Conservation (phyloP, 2,329 filamentous ascomycete genomes). For the Juglanconis oblonga region DNA sequence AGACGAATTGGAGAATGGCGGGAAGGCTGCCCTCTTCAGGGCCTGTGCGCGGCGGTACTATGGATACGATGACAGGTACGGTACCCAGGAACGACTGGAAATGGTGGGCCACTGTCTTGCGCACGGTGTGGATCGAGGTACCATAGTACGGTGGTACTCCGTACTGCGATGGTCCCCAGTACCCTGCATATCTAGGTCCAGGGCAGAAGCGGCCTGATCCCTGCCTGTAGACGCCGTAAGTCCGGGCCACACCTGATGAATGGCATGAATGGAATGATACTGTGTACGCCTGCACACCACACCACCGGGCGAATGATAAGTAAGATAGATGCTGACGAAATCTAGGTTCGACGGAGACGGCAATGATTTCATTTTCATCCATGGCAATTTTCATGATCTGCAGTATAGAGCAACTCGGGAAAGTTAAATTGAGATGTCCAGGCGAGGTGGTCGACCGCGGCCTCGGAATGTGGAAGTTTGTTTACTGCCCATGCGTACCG, state of each 20-base stretch:
- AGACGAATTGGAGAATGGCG: conserved; percentile 8
- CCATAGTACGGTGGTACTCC: background rate
- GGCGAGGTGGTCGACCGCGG: too few species aligned
- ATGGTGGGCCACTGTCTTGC: too few species aligned
- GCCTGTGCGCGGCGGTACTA: background rate
- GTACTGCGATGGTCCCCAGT: background rate
- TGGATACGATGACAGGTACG: background rate
- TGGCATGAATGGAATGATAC: background rate
- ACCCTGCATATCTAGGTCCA: background rate
- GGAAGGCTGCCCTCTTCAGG: conserved; percentile 1
- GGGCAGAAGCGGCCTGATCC: background rate
- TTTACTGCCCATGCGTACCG: too few species aligned
- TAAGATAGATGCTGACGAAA: too few species aligned
- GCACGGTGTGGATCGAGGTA: background rate
- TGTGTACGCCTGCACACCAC: background rate
- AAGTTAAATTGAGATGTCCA: too few species aligned
- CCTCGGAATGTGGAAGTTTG: too few species aligned
- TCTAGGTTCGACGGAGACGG: too few species aligned
- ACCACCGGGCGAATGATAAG: background rate
- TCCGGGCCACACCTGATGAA: background rate
- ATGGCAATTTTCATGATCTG: too few species aligned
- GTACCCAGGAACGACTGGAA: too few species aligned
- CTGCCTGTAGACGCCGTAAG: background rate
- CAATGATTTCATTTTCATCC: too few species aligned
- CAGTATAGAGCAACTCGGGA: too few species aligned